A percentile compares a stretch with the other conserved stretches of the same genome.
Conservation (phyloP, 805 yeast genomes). For the Suhomyces emberorum region DNA sequence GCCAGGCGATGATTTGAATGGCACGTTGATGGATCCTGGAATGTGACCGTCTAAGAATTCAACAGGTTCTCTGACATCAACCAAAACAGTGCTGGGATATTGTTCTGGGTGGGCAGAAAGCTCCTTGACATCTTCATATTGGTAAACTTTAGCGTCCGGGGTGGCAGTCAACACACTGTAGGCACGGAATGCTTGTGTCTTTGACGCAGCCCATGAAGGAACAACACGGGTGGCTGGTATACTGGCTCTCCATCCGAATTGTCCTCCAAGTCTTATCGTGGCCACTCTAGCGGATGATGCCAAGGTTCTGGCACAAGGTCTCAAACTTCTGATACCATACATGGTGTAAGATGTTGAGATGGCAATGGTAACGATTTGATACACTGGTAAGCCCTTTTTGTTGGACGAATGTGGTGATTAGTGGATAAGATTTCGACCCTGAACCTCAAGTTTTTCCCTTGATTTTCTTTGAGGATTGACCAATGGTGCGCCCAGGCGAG, state of each 20-base stretch:
- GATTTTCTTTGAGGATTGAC: slow-evolving; percentile 4
- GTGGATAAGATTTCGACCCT: too few relatives aligned
- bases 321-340: slow-evolving; percentile 4
- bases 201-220: not conserved
- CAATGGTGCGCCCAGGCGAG: slow-evolving; percentile 1
- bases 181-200: slow-evolving; percentile 1
- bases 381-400: too few relatives aligned
- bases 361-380: too few relatives aligned
- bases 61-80: slow-evolving; percentile 91
- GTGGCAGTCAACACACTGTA: slow-evolving; percentile 39
- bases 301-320: slow-evolving; percentile 1
- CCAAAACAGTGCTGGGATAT: slow-evolving; percentile 49
- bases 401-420: too few relatives aligned
- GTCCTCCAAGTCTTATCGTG: slow-evolving; percentile 3
- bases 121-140: slow-evolving; percentile 48
- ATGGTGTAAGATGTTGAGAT: not conserved
- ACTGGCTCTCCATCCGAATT: not conserved
- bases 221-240: not conserved
- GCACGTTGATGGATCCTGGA: slow-evolving; percentile 83
- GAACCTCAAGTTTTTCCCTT: slow-evolving; percentile 2
- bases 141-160: slow-evolving; percentile 47
- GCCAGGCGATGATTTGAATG: slow-evolving; percentile 88
- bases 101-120: slow-evolving; percentile 42
- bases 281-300: slow-evolving; percentile 1
- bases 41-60: slow-evolving; percentile 74